Evolutionary conservation across 164 flowering plant genomes (phyloP).

Genomic region (Liquidambar formosana): DNA sequence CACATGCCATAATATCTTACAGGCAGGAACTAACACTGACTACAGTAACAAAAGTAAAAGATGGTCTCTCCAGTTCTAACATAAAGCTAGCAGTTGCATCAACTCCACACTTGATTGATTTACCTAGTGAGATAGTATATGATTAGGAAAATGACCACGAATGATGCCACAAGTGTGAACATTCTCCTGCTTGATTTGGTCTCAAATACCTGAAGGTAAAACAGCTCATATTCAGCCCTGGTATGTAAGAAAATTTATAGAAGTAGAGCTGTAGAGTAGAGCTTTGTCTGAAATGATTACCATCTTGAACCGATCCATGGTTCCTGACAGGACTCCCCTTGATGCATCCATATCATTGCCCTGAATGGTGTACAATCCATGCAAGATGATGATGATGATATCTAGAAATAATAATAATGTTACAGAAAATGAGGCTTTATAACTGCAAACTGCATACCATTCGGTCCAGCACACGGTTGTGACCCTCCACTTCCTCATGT

Average conservation of each 20-base stretch:
- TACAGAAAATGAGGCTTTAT: background rate
- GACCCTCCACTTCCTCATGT: conserved; percentile 83
- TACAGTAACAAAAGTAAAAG: conserved; percentile 1
- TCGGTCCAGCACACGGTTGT: conserved; percentile 74
- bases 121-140: conserved; percentile 69
- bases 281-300: conserved; percentile 26
- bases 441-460: conserved; percentile 49
- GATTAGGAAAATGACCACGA: conserved; percentile 63
- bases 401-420: background rate
- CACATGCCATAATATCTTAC: conserved; percentile 14
- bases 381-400: background rate
- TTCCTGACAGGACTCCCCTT: conserved; percentile 83
- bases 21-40: conserved; percentile 7
- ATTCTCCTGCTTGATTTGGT: conserved; percentile 76
- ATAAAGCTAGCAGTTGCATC: conserved; percentile 8
- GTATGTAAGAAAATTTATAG: background rate
- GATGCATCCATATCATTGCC: conserved; percentile 91
- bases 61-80: conserved; percentile 13
- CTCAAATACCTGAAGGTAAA: conserved; percentile 65
- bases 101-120: conserved; percentile 13
- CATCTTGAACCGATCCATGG: conserved; percentile 79
- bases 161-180: conserved; percentile 69
- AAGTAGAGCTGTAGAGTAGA: background rate
- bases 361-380: conserved; percentile 26
- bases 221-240: conserved; percentile 1